phyloP scores from a whole-genome alignment of 139 green algal genomes.

The Closterium sp. region DNA sequence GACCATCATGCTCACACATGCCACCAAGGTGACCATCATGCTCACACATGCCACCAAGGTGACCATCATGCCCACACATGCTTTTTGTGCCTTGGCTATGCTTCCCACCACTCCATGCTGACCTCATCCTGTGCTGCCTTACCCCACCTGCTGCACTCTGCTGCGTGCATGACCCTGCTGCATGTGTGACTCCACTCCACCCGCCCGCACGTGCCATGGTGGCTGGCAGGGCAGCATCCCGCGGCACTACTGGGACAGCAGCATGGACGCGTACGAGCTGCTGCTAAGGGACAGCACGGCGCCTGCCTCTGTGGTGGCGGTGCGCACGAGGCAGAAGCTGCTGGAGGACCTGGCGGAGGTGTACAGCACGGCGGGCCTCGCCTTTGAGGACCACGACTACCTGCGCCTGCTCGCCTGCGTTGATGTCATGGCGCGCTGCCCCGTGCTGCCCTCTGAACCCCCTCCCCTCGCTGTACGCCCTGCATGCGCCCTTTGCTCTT shows the following conservation, averaged over 20 bases:
- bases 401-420: constrained; percentile 66
- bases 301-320: not conserved
- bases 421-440: constrained; percentile 68
- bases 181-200: too few relatives aligned
- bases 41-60: too few relatives aligned
- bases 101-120: not conserved
- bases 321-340: constrained; percentile 64
- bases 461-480: constrained; percentile 3
- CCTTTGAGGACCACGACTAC: constrained; percentile 58
- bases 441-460: constrained; percentile 63
- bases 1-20: constrained; percentile 56
- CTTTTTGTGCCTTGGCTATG: not conserved
- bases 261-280: constrained; percentile 54
- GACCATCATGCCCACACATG: too few relatives aligned
- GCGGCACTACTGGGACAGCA: constrained; percentile 37
- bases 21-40: too few relatives aligned
- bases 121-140: not conserved
- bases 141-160: not conserved
- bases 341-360: constrained; percentile 60
- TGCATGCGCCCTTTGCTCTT: not conserved
- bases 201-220: not conserved
- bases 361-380: not conserved
- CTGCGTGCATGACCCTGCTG: not conserved
- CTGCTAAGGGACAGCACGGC: constrained; percentile 18
- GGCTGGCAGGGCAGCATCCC: constrained; percentile 27